phyloP scores from a whole-genome alignment of 2,329 filamentous ascomycete genomes.

The Cryphonectria parasitica region DNA sequence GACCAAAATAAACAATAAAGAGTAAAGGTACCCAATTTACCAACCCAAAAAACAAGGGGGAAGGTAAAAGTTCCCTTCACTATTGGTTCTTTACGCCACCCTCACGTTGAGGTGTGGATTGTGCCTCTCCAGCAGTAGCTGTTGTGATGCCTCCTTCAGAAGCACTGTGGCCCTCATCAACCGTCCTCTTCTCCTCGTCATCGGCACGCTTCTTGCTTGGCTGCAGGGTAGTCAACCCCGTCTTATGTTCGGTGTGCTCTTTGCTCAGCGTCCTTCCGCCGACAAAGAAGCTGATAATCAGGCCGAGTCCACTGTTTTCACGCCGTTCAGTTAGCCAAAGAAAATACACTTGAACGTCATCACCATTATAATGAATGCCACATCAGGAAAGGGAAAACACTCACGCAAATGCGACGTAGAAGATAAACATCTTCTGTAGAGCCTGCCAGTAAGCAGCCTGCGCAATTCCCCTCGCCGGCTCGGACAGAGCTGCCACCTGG shows the following conservation, averaged over 20 bases:
- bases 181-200: conserved; percentile 32
- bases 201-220: conserved; percentile 40
- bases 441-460: conserved; percentile 53
- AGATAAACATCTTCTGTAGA: conserved; percentile 60
- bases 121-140: neutral
- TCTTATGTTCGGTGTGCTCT: conserved; percentile 62
- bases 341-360: neutral
- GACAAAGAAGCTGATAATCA: conserved; percentile 53
- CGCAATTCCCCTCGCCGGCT: conserved; percentile 47
- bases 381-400: neutral
- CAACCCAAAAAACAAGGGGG: neutral
- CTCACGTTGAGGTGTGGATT: neutral
- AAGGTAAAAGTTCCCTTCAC: neutral
- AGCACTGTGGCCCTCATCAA: neutral
- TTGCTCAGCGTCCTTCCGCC: conserved; percentile 55
- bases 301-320: conserved; percentile 42
- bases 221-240: conserved; percentile 52
- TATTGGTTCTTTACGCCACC: neutral
- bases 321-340: neutral
- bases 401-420: conserved; percentile 54
- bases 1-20: neutral
- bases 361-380: neutral
- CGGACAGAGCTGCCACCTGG: conserved; percentile 56
- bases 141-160: neutral
- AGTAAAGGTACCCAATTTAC: neutral